Evolutionary conservation across 371 early-diverging fungal species (phyloP).

Genomic region (Rhizopus delemar): DNA sequence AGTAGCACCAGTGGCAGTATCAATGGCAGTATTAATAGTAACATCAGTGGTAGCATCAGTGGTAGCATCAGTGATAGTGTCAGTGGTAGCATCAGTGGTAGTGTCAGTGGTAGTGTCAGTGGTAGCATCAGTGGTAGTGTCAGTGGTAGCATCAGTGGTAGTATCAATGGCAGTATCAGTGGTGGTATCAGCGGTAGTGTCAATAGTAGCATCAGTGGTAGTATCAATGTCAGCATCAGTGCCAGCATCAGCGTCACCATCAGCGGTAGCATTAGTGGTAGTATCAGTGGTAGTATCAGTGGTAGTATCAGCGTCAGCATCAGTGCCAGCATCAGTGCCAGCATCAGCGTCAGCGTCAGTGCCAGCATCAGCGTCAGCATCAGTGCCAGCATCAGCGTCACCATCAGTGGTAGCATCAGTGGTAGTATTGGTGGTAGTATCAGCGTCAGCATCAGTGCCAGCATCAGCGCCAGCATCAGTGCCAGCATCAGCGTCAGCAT

Average conservation of each 20-base stretch:
- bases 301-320: too few species aligned
- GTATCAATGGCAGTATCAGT: too few species aligned
- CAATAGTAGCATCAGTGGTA: too few species aligned
- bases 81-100: neutral
- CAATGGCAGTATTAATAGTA: neutral
- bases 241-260: too few species aligned
- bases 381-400: neutral
- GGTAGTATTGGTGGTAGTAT: neutral
- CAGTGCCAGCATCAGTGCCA: neutral
- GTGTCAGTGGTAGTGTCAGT: too few species aligned
- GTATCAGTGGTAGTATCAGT: too few species aligned
- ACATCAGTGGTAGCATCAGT: neutral
- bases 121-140: too few species aligned
- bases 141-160: too few species aligned
- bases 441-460: constrained; percentile 10
- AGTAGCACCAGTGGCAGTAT: neutral
- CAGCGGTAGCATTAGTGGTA: too few species aligned
- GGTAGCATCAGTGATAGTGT: neutral
- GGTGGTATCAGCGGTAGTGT: too few species aligned
- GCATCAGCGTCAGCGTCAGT: neutral
- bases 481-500: constrained; percentile 13
- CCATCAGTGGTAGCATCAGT: too few species aligned
- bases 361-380: neutral
- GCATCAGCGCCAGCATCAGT: constrained; percentile 23
- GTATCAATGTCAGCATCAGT: too few species aligned